Evolutionary conservation across 352 stramenopile genomes (phyloP), one percentile per base, ranked within the genome.

Genomic region (Pythium grandisporangium): DNA sequence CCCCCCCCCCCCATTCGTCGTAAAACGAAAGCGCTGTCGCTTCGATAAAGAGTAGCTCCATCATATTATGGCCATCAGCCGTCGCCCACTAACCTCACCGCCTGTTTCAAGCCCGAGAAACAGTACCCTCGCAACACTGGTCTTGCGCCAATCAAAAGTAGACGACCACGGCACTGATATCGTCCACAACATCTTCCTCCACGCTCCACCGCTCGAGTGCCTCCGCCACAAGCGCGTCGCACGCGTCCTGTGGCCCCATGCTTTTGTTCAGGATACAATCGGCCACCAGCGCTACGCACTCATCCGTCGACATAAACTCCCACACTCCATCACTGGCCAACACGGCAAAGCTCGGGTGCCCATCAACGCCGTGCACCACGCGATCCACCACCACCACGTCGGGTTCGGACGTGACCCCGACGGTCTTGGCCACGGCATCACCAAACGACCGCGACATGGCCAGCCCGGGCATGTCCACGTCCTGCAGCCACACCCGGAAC

Each of bases 391-490:
- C 65, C 14, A 45, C 57, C 20, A 84, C 68, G 20, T 89, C 77
- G 0, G 79, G 81, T 6, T 84, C 77, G 3, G 61, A 62, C 16
- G 68, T 85, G 32, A 93, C 81, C 29, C 81, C 81, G 12, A 89
- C 70, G 4, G 70, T 81, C 43, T 84, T 89, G 8, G 79, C 79
- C 10, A 94, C 74, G 4, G 63, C 46, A 51, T 94, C 81, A 21
- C 81, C 81, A 32, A 92, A 77, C 26, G 70, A 88, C 14, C 79
- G 70, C 8, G 74, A 87, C 81, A 94, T 94, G 16, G 76, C 81
- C 10, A 94, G 55, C 7, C 81, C 81, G 4, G 81, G 81, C 69
- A 89, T 85, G 45, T 89, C 74, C 7, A 89, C 65, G 45, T 94
- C 77, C 46, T 88, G 63, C 13, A 94, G 63, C 81, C 81, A 94